Evolutionary conservation across 805 yeast species (phyloP).

Genomic region (Wickerhamomyces chambardii): DNA sequence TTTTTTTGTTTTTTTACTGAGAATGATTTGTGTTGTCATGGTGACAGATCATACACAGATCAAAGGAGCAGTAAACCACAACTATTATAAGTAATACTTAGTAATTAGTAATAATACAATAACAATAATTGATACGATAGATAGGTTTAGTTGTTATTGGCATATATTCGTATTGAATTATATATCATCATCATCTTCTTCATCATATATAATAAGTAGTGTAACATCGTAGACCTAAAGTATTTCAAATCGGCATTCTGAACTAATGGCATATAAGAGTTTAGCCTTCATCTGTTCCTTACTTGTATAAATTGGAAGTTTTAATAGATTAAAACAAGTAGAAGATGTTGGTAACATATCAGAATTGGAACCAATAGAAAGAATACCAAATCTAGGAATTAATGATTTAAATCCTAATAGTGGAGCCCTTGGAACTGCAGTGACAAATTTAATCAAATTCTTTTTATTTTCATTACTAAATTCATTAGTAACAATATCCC

Average conservation of each 20-base stretch:
- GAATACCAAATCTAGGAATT: slow-evolving; percentile 72
- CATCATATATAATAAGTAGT: no score
- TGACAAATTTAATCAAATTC: slow-evolving; percentile 75
- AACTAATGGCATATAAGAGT: slow-evolving; percentile 66
- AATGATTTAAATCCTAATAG: slow-evolving; percentile 73
- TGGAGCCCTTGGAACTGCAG: slow-evolving; percentile 90
- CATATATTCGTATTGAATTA: no score
- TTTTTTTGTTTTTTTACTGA: no score
- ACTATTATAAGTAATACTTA: no score
- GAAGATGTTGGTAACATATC: slow-evolving; percentile 75
- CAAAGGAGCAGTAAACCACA: no score
- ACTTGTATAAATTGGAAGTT: slow-evolving; percentile 73
- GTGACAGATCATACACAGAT: no score
- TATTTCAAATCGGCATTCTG: slow-evolving; percentile 85
- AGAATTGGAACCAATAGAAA: slow-evolving; percentile 48
- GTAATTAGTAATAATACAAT: no score
- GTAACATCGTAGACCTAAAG: slow-evolving; percentile 32
- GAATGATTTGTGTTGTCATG: no score
- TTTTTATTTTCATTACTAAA: slow-evolving; percentile 54
- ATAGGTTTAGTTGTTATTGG: no score
- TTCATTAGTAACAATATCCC: slow-evolving; percentile 63
- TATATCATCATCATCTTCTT: no score
- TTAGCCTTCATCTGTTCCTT: slow-evolving; percentile 50
- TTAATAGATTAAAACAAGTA: slow-evolving; percentile 84
- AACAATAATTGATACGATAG: no score